phyloP scores from a whole-genome alignment of 2,329 filamentous ascomycete species.

The Metarhizium sp. region DNA sequence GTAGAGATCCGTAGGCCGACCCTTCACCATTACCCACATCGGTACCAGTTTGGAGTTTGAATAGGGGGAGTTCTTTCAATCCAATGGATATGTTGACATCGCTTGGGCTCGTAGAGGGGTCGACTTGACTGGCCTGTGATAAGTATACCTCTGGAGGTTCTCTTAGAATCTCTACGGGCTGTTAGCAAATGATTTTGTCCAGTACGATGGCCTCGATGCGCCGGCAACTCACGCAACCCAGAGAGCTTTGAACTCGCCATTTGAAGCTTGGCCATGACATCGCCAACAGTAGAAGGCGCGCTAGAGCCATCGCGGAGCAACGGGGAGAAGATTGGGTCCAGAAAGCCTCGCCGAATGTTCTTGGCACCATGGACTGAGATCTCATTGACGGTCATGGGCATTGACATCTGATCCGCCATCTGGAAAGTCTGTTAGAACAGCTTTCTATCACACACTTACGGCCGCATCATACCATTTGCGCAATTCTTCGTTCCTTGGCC shows the following conservation, averaged over 20 bases:
- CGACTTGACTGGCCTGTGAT: slow-evolving; percentile 60
- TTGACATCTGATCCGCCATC: slow-evolving; percentile 64
- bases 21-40: slow-evolving; percentile 91
- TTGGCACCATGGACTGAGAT: slow-evolving; percentile 74
- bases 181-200: slow-evolving; percentile 10
- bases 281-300: slow-evolving; percentile 65
- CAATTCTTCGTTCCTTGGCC: slow-evolving; percentile 28
- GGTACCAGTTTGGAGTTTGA: slow-evolving; percentile 88
- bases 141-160: slow-evolving; percentile 74
- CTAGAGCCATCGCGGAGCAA: slow-evolving; percentile 60
- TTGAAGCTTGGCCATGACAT: slow-evolving; percentile 66
- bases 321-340: slow-evolving; percentile 72
- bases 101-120: slow-evolving; percentile 60
- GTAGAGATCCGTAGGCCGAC: slow-evolving; percentile 79
- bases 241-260: slow-evolving; percentile 64
- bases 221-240: slow-evolving; percentile 57
- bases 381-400: slow-evolving; percentile 80
- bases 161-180: slow-evolving; percentile 68
- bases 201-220: neutral
- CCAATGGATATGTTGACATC: slow-evolving; percentile 79
- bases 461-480: slow-evolving; percentile 22
- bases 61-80: slow-evolving; percentile 70
- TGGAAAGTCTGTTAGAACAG: slow-evolving; percentile 14
- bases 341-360: slow-evolving; percentile 75
- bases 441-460: neutral